Percentiles rank a stretch among this genome's conserved stretches.
These are phyloP conservation scores for Sedum album DNA, from an alignment of 164 flowering plant genomes.

Conservation along the genomic window DNA sequence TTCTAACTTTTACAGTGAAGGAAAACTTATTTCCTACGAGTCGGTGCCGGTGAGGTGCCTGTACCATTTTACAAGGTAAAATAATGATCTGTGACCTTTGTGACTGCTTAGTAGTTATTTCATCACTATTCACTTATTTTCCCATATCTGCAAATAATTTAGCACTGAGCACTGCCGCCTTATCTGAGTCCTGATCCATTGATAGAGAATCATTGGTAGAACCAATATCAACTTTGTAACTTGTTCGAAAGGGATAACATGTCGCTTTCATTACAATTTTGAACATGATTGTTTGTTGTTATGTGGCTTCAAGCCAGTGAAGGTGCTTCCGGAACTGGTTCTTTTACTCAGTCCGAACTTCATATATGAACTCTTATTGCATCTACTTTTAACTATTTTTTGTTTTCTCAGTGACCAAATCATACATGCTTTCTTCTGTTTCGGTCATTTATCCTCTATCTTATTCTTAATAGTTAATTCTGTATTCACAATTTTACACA, in stretches of 20 bases:
- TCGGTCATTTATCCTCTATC: not conserved
- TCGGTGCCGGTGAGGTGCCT: conserved; percentile 97
- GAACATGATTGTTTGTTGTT: not conserved
- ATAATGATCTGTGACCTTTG: not conserved
- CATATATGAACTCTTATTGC: not conserved
- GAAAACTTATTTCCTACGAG: conserved; percentile 73
- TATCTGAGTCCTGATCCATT: too few relatives aligned
- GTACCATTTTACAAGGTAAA: conserved; percentile 87
- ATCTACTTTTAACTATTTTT: not conserved
- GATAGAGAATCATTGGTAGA: not conserved
- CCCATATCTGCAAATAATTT: not conserved
- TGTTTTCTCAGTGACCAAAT: too few relatives aligned
- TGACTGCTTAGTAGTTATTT: not conserved
- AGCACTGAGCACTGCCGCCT: too few relatives aligned
- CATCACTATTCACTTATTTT: not conserved
- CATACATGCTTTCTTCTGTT: not conserved
- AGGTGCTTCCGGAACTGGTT: not conserved
- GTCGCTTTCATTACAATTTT: not conserved
- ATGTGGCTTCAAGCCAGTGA: not conserved
- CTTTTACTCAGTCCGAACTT: not conserved
- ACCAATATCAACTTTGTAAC: not conserved
- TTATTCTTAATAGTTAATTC: too few relatives aligned
- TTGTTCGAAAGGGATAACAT: not conserved
- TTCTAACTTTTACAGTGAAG: conserved; percentile 61
- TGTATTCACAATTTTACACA: not conserved